Evolutionary conservation across 1,284 basidiomycete species (phyloP).

Genomic region (Athelia psychrophila): DNA sequence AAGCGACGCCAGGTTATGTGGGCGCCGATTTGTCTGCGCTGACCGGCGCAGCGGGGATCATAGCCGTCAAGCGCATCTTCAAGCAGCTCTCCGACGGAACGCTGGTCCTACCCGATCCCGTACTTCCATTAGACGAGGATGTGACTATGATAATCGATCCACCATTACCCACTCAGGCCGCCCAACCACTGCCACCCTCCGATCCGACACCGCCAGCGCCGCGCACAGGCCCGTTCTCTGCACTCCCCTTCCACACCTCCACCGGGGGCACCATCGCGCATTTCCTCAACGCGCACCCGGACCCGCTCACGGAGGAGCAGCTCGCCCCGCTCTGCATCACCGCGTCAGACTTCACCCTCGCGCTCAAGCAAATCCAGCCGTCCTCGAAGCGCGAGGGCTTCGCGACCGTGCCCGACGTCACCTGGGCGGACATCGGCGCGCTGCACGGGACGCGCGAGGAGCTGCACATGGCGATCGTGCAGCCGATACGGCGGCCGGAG

Average conservation of each 20-base stretch:
- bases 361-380: constrained; percentile 87
- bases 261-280: constrained; percentile 75
- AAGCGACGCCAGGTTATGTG: constrained; percentile 95
- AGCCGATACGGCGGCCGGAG: constrained; percentile 90
- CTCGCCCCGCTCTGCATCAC: constrained; percentile 82
- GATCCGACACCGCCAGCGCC: background rate
- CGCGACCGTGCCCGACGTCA: constrained; percentile 93
- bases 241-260: constrained; percentile 37
- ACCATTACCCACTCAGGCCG: constrained; percentile 13
- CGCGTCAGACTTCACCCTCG: constrained; percentile 74
- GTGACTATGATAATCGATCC: constrained; percentile 51
- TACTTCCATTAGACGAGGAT: constrained; percentile 27
- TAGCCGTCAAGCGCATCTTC: constrained; percentile 96
- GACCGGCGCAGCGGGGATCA: constrained; percentile 92
- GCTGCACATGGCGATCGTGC: constrained; percentile 95
- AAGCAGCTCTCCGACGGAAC: constrained; percentile 74
- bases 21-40: constrained; percentile 92
- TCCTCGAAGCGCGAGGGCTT: constrained; percentile 98
- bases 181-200: constrained; percentile 16
- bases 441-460: constrained; percentile 85
- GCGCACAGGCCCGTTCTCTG: constrained; percentile 38
- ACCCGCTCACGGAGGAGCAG: constrained; percentile 74
- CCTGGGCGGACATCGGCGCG: constrained; percentile 96
- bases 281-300: constrained; percentile 86
- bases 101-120: constrained; percentile 47